Evolutionary conservation across 768 basidiomycete species (phyloP), one percentile per base, ranked within the genome.

Genomic region (Paxillus ammoniavirescens): DNA sequence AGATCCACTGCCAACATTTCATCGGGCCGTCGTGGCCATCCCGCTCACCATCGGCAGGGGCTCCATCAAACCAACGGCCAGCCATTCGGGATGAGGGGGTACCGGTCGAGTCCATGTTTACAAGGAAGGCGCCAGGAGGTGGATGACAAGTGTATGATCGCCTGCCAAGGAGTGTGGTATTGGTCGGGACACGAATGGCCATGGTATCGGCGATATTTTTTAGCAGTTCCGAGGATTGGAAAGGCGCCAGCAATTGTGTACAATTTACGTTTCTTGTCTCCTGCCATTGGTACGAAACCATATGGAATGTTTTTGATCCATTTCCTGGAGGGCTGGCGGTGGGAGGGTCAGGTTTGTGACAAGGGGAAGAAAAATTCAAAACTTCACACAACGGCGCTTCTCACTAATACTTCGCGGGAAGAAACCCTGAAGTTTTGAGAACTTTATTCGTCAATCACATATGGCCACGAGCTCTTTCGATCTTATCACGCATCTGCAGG

Each of bases 31-130:
- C 12, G 13, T 35, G 12, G 35, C 50, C 14, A 8, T 30, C 15
- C 36, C 44, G 21, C 31, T 49, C 45, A 47, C 55, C 43, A 47
- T 56, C 61, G 64, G 64, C 38, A 55, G 46, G 46, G 50, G 37
- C 41, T 41, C 54, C 50, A 54, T 62, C 42, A 49, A 46, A 59
- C 62, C 54, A 65, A 49, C 30, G 1, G 50, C 55, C 48, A 57
- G 48, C 59, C 33, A 8, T 54, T 30, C 48, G 61, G 60, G 13
- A n/a, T 30, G 10, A n/a, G 7, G 8, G n/a, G 8, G 21, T 21
- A 21, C 21, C 21, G 18, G 42, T 47, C 17, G 49, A 28, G 51
- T 36, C n/a, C 13, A 41, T 2, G 26, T 35, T 52, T 30, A 49
- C 43, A 7, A 10, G 48, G 37, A 14, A 5, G 18, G 15, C 26